A percentile compares a stretch with the other conserved stretches of the same genome.
phyloP scores from a whole-genome alignment of 371 early-diverging fungal species.

The Coemansia sp. region DNA sequence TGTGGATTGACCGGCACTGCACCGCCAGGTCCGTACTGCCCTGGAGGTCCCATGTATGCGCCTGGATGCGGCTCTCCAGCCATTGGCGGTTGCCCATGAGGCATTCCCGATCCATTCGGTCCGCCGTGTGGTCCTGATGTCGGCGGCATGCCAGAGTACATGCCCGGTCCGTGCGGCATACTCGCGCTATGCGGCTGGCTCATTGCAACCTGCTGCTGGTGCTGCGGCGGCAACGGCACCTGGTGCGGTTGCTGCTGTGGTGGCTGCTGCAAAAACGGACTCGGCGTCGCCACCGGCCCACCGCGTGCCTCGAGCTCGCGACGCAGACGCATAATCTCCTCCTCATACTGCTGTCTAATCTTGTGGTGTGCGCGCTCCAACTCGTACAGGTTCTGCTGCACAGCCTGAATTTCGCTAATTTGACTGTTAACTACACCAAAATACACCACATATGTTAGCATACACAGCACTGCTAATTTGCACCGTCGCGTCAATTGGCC shows the following conservation, averaged over 20 bases:
- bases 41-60: conserved; percentile 39
- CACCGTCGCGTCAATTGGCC: background rate
- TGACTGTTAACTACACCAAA: conserved; percentile 62
- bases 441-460: background rate
- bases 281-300: conserved; percentile 51
- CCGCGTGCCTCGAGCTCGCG: conserved; percentile 69
- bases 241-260: conserved; percentile 12
- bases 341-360: conserved; percentile 80
- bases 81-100: conserved; percentile 28
- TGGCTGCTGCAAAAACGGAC: conserved; percentile 44
- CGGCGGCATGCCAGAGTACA: conserved; percentile 45
- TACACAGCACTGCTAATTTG: background rate
- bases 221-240: conserved; percentile 15
- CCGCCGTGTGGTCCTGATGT: conserved; percentile 30
- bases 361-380: conserved; percentile 75
- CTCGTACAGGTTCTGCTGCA: conserved; percentile 76
- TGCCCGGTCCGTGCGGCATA: conserved; percentile 34
- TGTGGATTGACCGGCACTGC: conserved; percentile 25
- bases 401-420: conserved; percentile 68
- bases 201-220: conserved; percentile 21
- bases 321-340: conserved; percentile 70
- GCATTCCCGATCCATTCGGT: conserved; percentile 35
- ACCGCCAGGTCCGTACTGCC: conserved; percentile 30
- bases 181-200: conserved; percentile 31
- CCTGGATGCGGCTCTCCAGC: conserved; percentile 37